Base-by-base conservation (phyloP, 306 rosid species). In the Begonia peltatifolia region DNA sequence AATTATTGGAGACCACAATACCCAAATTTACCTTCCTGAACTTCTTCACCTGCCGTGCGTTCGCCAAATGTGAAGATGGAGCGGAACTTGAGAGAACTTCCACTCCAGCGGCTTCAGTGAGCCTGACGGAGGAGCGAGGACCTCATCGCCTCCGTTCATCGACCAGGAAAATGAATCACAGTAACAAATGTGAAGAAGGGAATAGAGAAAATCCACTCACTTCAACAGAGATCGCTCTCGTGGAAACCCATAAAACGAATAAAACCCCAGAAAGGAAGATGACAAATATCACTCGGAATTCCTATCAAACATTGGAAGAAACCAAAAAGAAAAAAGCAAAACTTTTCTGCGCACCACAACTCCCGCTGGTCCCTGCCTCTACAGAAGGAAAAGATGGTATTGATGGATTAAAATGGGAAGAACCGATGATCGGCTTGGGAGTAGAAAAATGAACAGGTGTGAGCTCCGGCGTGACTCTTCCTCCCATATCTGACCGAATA, bases 1-100 rank as follows among this genome's bases (percentile, higher is more conserved):
- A 13, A 44, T 12, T 48, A 43, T 48, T 38, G 30, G 43, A 47
- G 12, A 55, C 52, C 46, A 52, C 11, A 47, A 16, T 38, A 20
- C 4, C 9, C 18, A 16, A 59, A 65, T 49, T 46, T 70, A 90
- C 99, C 99, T 90, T 90, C 99, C 76, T 90, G 99, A 53, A 90
- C 99, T 72, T 90, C 99, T 62, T 90, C 99, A 16, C 99, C 99
- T 47, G 84, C 99, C 47, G 95, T 58, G 18, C 99, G 94, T 71
- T 90, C 99, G 14, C 99, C 99, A 51, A 90, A 90, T n/a, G n/a
- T n/a, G n/a, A n/a, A n/a, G n/a, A n/a, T n/a, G n/a, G n/a, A n/a
- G n/a, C n/a, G n/a, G n/a, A 10, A 90, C 99, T 82, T 90, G 99
- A 10, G 99, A 86, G 78, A 90, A 90, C 77, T 86, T 90, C 99